Evolutionary conservation across 2,329 filamentous ascomycete genomes (phyloP).

Genomic region (Bipolaris bicolor): DNA sequence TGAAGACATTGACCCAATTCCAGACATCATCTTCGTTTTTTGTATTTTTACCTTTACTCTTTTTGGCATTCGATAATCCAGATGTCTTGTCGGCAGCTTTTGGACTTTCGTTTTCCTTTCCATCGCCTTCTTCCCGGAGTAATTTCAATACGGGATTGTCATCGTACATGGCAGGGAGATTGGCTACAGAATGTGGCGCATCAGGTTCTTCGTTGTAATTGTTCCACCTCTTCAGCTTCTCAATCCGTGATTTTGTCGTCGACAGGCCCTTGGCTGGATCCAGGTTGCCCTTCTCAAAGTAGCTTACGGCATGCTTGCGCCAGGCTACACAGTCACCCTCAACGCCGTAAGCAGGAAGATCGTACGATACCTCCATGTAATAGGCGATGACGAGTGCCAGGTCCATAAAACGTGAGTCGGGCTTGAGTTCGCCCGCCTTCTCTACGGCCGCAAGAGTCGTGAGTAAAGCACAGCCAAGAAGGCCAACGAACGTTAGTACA

Average conservation of each 20-base stretch:
- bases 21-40: constrained; percentile 19
- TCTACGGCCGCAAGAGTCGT: constrained; percentile 23
- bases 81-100: not conserved
- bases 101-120: constrained; percentile 10
- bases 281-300: constrained; percentile 24
- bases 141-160: constrained; percentile 2
- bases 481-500: constrained; percentile 7
- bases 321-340: constrained; percentile 21
- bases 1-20: constrained; percentile 18
- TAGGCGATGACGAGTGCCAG: constrained; percentile 26
- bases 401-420: constrained; percentile 26
- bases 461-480: constrained; percentile 28
- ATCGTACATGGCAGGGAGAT: not conserved
- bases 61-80: not conserved
- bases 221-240: constrained; percentile 13
- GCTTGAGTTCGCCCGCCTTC: constrained; percentile 21
- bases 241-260: constrained; percentile 14
- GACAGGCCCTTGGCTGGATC: constrained; percentile 19
- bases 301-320: constrained; percentile 18
- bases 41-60: not conserved
- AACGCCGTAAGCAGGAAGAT: constrained; percentile 23
- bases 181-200: not conserved
- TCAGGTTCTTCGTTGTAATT: not conserved
- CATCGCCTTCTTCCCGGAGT: constrained; percentile 5
- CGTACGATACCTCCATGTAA: constrained; percentile 18